Conservation (phyloP, 2,329 filamentous ascomycete species). For the Fusarium sp. region DNA sequence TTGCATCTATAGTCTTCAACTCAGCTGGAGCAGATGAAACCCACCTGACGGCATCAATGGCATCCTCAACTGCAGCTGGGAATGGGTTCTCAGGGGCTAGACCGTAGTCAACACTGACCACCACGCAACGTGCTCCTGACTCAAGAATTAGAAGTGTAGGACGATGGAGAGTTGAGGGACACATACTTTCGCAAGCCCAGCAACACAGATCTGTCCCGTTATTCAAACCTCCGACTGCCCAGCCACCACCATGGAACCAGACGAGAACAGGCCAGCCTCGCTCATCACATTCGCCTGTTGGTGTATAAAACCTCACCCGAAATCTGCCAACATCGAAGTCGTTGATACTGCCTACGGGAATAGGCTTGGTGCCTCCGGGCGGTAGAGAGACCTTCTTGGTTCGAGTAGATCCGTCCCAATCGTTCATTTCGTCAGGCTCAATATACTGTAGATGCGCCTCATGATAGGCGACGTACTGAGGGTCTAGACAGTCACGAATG, state of each 20-base stretch:
- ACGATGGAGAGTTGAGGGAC: neutral
- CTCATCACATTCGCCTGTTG: constrained; percentile 42
- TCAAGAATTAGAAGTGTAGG: constrained; percentile 11
- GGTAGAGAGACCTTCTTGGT: constrained; percentile 47
- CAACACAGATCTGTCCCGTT: constrained; percentile 56
- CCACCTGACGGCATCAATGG: constrained; percentile 53
- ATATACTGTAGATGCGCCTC: constrained; percentile 57
- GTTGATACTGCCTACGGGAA: constrained; percentile 49
- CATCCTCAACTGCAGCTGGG: constrained; percentile 55
- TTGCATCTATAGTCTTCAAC: constrained; percentile 46
- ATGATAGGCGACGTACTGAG: constrained; percentile 58
- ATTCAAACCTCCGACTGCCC: constrained; percentile 56
- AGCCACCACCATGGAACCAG: constrained; percentile 60
- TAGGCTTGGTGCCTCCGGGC: constrained; percentile 44
- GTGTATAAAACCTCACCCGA: constrained; percentile 53
- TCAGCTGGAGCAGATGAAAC: constrained; percentile 40
- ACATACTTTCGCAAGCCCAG: constrained; percentile 51
- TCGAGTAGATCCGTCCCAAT: constrained; percentile 54
- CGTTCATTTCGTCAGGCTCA: constrained; percentile 51
- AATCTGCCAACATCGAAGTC: constrained; percentile 52
- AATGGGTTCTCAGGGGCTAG: constrained; percentile 56
- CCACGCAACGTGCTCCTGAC: constrained; percentile 47
- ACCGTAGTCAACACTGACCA: constrained; percentile 55
- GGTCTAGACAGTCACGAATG: constrained; percentile 54
- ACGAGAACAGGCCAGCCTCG: constrained; percentile 57